Percentiles rank a stretch among this genome's conserved stretches.
These are phyloP conservation scores for Puccinia hordei DNA, from an alignment of 1,284 basidiomycete species.

Conservation along the genomic window DNA sequence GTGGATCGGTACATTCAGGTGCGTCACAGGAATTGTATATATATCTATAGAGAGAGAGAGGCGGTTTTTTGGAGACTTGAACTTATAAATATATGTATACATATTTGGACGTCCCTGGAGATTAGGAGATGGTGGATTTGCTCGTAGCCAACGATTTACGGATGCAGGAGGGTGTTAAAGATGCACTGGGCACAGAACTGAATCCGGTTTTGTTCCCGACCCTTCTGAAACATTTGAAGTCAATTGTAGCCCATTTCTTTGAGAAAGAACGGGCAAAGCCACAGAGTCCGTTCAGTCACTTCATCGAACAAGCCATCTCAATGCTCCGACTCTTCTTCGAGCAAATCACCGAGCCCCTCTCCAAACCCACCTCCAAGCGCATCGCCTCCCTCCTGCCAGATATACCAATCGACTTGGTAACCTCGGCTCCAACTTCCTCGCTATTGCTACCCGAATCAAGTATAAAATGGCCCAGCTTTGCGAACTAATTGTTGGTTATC, in stretches of 20 bases:
- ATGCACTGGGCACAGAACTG: constrained; percentile 76
- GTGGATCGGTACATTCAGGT: constrained; percentile 50
- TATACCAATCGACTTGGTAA: constrained; percentile 40
- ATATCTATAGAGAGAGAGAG: no score
- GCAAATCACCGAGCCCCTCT: constrained; percentile 66
- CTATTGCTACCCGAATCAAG: constrained; percentile 64
- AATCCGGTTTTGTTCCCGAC: constrained; percentile 70
- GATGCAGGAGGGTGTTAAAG: constrained; percentile 73
- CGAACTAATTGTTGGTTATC: constrained; percentile 69
- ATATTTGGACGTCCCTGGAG: not conserved
- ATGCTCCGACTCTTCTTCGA: constrained; percentile 76
- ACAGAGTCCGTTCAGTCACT: constrained; percentile 64
- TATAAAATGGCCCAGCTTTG: constrained; percentile 74
- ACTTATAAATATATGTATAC: no score
- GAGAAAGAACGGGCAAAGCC: constrained; percentile 49
- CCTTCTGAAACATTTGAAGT: constrained; percentile 72
- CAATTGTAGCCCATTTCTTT: constrained; percentile 64
- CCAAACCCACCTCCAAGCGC: constrained; percentile 66
- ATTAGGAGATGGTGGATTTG: constrained; percentile 69
- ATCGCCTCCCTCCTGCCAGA: constrained; percentile 26
- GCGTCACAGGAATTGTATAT: no score
- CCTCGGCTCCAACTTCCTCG: not conserved
- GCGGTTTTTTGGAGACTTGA: constrained; percentile 62
- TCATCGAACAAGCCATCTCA: constrained; percentile 73
- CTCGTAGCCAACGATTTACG: constrained; percentile 68